Evolutionary conservation across 2,329 filamentous ascomycete species (phyloP).

Genomic region (Ceratocystis harringtonii): DNA sequence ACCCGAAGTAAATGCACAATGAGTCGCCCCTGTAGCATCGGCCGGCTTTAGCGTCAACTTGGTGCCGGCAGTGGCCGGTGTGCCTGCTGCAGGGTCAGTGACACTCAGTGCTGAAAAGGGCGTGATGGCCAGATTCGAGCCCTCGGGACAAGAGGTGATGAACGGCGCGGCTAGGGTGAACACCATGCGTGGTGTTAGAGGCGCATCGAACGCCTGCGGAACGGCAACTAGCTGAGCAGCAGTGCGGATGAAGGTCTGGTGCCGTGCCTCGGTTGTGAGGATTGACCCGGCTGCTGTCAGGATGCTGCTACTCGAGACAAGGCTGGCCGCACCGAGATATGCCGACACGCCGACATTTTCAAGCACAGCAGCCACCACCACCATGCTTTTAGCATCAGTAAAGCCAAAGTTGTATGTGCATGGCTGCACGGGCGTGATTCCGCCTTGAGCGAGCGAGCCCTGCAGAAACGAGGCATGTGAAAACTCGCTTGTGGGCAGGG

Average conservation of each 20-base stretch:
- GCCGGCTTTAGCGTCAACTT: slow-evolving; percentile 35
- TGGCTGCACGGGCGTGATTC: slow-evolving; percentile 48
- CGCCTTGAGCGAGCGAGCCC: slow-evolving; percentile 44
- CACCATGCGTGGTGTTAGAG: slow-evolving; percentile 51
- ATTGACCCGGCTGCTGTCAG: slow-evolving; percentile 55
- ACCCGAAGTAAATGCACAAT: slow-evolving; percentile 55
- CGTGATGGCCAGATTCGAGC: slow-evolving; percentile 46
- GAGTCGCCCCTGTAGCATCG: slow-evolving; percentile 35
- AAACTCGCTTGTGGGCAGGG: slow-evolving; percentile 47
- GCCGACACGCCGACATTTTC: slow-evolving; percentile 63
- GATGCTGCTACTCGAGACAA: slow-evolving; percentile 43
- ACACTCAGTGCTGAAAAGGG: slow-evolving; percentile 45
- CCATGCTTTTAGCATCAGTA: slow-evolving; percentile 50
- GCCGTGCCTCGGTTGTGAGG: slow-evolving; percentile 56
- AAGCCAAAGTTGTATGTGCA: slow-evolving; percentile 62
- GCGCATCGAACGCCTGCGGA: slow-evolving; percentile 54
- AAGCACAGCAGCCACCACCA: slow-evolving; percentile 52
- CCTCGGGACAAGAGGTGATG: slow-evolving; percentile 53
- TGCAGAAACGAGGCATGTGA: slow-evolving; percentile 31
- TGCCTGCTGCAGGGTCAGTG: slow-evolving; percentile 29
- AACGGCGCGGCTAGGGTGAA: slow-evolving; percentile 61
- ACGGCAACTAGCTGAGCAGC: slow-evolving; percentile 43
- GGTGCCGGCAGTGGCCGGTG: slow-evolving; percentile 25
- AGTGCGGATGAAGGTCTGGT: slow-evolving; percentile 56
- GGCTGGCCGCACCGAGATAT: slow-evolving; percentile 54